Percentiles rank a stretch among this genome's conserved stretches.
phyloP scores from a whole-genome alignment of 805 yeast species.

The Ogataea philodendri region DNA sequence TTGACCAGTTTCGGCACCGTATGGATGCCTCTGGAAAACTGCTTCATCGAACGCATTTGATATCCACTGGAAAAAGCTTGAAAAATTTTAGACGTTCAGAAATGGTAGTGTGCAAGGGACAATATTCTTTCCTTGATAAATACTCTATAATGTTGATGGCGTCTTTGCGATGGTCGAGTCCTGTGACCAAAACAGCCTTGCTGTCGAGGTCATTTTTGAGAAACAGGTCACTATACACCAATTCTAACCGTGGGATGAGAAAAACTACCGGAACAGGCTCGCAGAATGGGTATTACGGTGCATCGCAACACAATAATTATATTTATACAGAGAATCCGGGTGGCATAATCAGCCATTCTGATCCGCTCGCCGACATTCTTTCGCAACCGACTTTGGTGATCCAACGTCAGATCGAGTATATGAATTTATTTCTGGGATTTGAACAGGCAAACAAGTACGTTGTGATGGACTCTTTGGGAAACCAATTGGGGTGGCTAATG shows the following conservation, averaged over 20 bases:
- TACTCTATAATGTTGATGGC: conserved; percentile 1
- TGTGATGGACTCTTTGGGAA: conserved; percentile 71
- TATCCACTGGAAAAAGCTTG: conserved; percentile 14
- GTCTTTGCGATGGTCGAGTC: background rate
- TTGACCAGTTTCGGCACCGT: conserved; percentile 57
- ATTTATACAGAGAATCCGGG: conserved; percentile 26
- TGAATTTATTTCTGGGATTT: conserved; percentile 83
- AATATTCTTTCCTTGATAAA: conserved; percentile 2
- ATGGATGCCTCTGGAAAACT: conserved; percentile 45
- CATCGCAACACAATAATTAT: conserved; percentile 24
- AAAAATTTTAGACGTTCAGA: conserved; percentile 9
- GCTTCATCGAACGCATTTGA: conserved; percentile 6
- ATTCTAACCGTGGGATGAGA: conserved; percentile 1
- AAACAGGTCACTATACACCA: background rate
- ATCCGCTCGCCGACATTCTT: conserved; percentile 60
- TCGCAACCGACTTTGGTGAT: conserved; percentile 82
- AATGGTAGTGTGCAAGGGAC: conserved; percentile 9
- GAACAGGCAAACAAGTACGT: conserved; percentile 86
- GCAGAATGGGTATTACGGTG: too few relatives aligned
- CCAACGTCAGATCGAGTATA: conserved; percentile 83
- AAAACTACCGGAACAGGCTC: conserved; percentile 7
- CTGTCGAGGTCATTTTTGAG: background rate
- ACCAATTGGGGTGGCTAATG: conserved; percentile 72
- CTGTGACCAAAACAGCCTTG: background rate
- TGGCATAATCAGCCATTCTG: conserved; percentile 53